Base-by-base conservation (phyloP, 805 yeast species). In the Wickerhamiella shivajii region DNA sequence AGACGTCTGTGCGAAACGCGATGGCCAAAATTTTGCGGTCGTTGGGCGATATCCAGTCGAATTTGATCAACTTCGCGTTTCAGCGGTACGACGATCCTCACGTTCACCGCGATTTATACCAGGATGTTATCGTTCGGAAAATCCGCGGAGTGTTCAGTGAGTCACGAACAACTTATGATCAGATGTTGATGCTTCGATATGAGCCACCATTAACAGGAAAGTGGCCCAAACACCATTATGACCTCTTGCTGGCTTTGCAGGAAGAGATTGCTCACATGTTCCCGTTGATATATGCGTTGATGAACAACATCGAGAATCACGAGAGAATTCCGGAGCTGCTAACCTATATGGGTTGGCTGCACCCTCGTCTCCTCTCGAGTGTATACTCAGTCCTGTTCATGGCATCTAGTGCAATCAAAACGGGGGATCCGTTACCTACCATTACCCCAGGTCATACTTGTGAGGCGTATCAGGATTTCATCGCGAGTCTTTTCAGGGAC, bases 31-130 rank as follows among this genome's bases (percentile, higher is more conserved):
- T 43, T 20, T 20, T 51, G 3, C 46, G 42, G 24, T 44, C 39
- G 10, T 34, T 48, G 2, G 57, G 55, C 6, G 47, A 48, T 16
- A 25, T 53, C 2, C 54, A 52, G 20, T 42, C 57, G 7, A 49
- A 42, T 13, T 38, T 54, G 17, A 45, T 51, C 2, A 50, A 45
- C 29, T 55, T 51, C 31, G 57, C 52, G 1, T 27, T 49, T 3
- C 45, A 46, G 35, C 33, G 54, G n/a, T 33, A 37, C 27, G 21
- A 38, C 6, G 43, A 43, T 15, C 41, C 46, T 0, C 32, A 36
- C 3, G 44, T 50, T 2, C 51, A 42, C 11, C 49, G 50, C 16
- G 33, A 39, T 3, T 39, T 46, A 9, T 45, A 47, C 18, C 31
- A 39, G 4, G 58, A 53, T 31, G 22, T 36, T 3, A 36, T 53